Percentiles rank a stretch among this genome's conserved stretches.
phyloP scores from a whole-genome alignment of 805 yeast genomes.

The Priceomyces carsonii region DNA sequence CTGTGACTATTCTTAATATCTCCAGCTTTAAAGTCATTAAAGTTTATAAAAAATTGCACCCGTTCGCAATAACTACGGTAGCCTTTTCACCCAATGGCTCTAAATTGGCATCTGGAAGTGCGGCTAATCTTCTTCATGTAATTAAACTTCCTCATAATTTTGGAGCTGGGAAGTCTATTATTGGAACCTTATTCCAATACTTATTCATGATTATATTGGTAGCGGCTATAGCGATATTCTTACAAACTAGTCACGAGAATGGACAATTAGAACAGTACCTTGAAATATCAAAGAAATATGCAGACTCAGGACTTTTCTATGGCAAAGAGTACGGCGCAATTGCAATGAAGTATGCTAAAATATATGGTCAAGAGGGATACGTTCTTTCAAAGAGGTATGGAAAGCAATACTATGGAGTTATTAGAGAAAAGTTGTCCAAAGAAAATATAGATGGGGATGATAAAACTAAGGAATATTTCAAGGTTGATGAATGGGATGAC shows the following conservation, averaged over 20 bases:
- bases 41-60: conserved; percentile 62
- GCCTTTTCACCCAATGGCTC: conserved; percentile 69
- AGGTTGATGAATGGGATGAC: conserved; percentile 22
- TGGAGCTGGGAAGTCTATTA: conserved; percentile 38
- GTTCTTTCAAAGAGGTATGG: conserved; percentile 20
- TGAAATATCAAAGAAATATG: conserved; percentile 18
- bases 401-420: conserved; percentile 18
- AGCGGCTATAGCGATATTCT: conserved; percentile 28
- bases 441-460: conserved; percentile 25
- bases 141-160: conserved; percentile 56
- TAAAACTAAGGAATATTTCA: conserved; percentile 20
- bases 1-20: conserved; percentile 57
- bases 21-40: conserved; percentile 53
- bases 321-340: conserved; percentile 20
- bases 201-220: conserved; percentile 34
- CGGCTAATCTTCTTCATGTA: conserved; percentile 71
- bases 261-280: conserved; percentile 32
- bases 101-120: conserved; percentile 70
- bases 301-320: conserved; percentile 9
- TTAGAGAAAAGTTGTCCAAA: conserved; percentile 29
- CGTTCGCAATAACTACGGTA: conserved; percentile 75
- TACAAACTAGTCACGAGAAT: conserved; percentile 35
- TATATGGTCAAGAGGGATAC: conserved; percentile 8
- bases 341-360: conserved; percentile 1
- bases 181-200: conserved; percentile 35